Evolutionary conservation across 352 stramenopile genomes (phyloP), one percentile per base, ranked within the genome.

Genomic region (Sclerospora graminicola): DNA sequence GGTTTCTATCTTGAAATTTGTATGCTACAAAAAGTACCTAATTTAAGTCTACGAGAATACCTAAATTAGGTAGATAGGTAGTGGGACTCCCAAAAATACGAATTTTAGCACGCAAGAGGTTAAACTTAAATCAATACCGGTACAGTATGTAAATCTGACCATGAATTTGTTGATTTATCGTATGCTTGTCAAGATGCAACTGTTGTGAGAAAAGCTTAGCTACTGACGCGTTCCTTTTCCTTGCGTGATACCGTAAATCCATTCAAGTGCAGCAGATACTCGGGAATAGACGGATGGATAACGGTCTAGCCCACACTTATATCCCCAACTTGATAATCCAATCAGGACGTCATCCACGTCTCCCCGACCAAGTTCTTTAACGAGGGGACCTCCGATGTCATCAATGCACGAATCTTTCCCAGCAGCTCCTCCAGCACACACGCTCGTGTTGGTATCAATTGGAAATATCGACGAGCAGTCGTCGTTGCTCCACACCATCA

Each of bases 321-420:
- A 47, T 10, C 59, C 63, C 38, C 66, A 81, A 34, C 43, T 66
- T 5, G 73, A 51, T 13, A 82, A 15, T 14, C 75, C 75, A 5
- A 82, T 62, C 8, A 81, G 24, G 5, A 62, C 45, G 65, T 78
- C 46, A 52, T 61, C 40, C 33, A 40, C 27, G 40, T 59, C 37
- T 23, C 41, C 45, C 28, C 32, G 36, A 16, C n/a, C 36, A 19
- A 57, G 47, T 31, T 63, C 43, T 19, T 47, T 46, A 19, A 66
- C 45, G 8, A 69, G 36, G 0, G 58, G 63, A 26, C 63, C 56
- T 20, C 63, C 63, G 1, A 30, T 55, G 40, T 73, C 60, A 8
- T 56, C 57, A 31, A 57, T 21, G 48, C 63, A 70, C 21, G 60
- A 30, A 15, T 50, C 57, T 31, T 67, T 51, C 14, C 45, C 48